phyloP scores from a whole-genome alignment of 768 basidiomycete genomes.

The Tylopilus plumbeoviolaceoides region DNA sequence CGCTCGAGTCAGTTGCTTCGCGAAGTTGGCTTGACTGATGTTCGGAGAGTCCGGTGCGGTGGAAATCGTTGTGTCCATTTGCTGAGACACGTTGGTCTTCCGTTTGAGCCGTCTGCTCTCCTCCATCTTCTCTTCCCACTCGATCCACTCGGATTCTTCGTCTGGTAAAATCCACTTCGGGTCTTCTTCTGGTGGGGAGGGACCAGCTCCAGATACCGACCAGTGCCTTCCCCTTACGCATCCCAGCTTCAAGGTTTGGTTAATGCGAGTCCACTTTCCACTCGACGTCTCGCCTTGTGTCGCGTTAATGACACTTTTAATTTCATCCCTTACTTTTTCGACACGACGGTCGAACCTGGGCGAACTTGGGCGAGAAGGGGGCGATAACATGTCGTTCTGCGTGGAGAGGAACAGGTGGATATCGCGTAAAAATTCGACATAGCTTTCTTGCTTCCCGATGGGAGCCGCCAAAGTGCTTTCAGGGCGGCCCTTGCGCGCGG shows the following conservation, averaged over 20 bases:
- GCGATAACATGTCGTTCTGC: constrained; percentile 30
- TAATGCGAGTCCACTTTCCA: constrained; percentile 46
- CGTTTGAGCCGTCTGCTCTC: constrained; percentile 15
- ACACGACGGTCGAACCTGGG: constrained; percentile 27
- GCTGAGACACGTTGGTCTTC: constrained; percentile 14
- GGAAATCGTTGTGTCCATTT: background rate
- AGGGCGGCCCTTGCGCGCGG: constrained; percentile 5
- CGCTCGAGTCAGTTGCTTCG: background rate
- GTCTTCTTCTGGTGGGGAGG: constrained; percentile 19
- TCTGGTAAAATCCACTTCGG: constrained; percentile 38
- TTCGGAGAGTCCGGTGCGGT: constrained; percentile 6
- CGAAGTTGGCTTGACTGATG: background rate
- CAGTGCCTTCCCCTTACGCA: constrained; percentile 35
- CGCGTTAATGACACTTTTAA: constrained; percentile 33
- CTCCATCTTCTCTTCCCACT: constrained; percentile 38
- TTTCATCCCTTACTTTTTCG: constrained; percentile 31
- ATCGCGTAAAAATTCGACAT: constrained; percentile 28
- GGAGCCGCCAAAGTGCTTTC: background rate
- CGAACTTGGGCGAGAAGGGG: constrained; percentile 33
- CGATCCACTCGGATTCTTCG: constrained; percentile 47
- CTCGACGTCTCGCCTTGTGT: constrained; percentile 39
- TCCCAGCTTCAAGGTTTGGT: constrained; percentile 37
- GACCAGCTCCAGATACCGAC: constrained; percentile 23
- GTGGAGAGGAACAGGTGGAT: constrained; percentile 31
- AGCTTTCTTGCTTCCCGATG: constrained; percentile 12